Evolutionary conservation across 2,329 filamentous ascomycete species (phyloP), one percentile per base, ranked within the genome.

Genomic region (Sclerotinia trifoliorum): DNA sequence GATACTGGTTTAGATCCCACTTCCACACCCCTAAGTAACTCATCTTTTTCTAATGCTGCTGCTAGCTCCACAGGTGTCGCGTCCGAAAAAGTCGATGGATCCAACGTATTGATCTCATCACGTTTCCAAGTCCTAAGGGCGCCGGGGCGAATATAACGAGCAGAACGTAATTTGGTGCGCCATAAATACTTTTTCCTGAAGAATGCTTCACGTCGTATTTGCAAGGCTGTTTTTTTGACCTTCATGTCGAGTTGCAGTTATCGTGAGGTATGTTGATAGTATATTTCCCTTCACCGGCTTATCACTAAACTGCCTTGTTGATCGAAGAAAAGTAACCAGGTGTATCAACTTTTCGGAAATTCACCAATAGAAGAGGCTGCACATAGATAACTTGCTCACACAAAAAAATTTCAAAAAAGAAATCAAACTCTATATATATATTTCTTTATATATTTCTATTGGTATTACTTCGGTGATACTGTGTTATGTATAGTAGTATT

Each of bases 141-240:
- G 29, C 35, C 1, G 17, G 11, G 26, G 19, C 7, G 51, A 19
- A 54, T 54, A 26, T 19, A 19, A 48, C 29, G 52, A 56, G 52
- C 52, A 35, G 52, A 39, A 13, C 11, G 19, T 35, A 48, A 35
- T 56, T 56, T 35, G 29, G n/a, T 11, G 52, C 19, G 21, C 52
- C 19, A n/a, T n/a, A 56, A 35, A 56, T 56, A n/a, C 32, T 56
- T 35, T 29, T 5, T 56, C 35, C 19, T 56, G 4, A 39, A 21
- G 11, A 35, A 56, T n/a, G 52, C 52, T 56, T 56, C 19, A 35
- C 13, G 52, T n/a, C 52, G 52, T 21, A 56, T 56, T 56, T 56
- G 19, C 5, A n/a, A 19, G 7, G 8, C 52, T 35, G 29, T 56
- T 15, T 56, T 56, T 15, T 56, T 56, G 32, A 6, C 5, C 11